These are phyloP conservation scores for Venturiaceae sp. DNA, from an alignment of 2,329 filamentous ascomycete genomes.

Conservation along the genomic window DNA sequence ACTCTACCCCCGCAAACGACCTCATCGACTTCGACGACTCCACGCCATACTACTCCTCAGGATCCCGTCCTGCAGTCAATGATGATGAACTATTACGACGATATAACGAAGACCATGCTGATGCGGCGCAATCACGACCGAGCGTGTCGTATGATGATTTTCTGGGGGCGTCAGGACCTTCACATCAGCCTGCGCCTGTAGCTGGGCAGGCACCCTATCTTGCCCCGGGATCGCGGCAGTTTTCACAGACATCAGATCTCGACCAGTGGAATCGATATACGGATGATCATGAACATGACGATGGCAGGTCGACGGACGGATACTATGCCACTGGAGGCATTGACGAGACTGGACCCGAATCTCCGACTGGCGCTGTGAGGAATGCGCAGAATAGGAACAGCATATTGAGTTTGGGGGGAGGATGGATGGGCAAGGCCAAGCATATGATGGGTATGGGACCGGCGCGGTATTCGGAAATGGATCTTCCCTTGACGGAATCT, in stretches of 20 bases:
- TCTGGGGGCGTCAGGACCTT: conserved; percentile 57
- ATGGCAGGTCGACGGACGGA: conserved; percentile 59
- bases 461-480: conserved; percentile 72
- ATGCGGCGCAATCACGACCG: conserved; percentile 58
- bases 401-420: conserved; percentile 76
- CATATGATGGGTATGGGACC: conserved; percentile 80
- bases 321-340: conserved; percentile 65
- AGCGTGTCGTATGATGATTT: conserved; percentile 95
- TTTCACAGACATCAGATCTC: conserved; percentile 71
- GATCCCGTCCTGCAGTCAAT: conserved; percentile 67
- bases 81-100: conserved; percentile 72
- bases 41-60: conserved; percentile 61
- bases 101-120: conserved; percentile 60
- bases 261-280: conserved; percentile 89
- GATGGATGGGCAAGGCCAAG: conserved; percentile 78
- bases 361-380: conserved; percentile 1
- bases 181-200: background rate
- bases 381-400: conserved; percentile 63
- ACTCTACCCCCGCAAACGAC: conserved; percentile 38
- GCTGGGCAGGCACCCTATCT: conserved; percentile 23
- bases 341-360: conserved; percentile 38
- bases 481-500: conserved; percentile 82
- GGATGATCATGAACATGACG: conserved; percentile 76
- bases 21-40: conserved; percentile 64
- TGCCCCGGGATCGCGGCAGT: conserved; percentile 26